These are phyloP conservation scores for Phaeoacremonium minimum DNA, from an alignment of 2,329 filamentous ascomycete species.

Conservation along the genomic window DNA sequence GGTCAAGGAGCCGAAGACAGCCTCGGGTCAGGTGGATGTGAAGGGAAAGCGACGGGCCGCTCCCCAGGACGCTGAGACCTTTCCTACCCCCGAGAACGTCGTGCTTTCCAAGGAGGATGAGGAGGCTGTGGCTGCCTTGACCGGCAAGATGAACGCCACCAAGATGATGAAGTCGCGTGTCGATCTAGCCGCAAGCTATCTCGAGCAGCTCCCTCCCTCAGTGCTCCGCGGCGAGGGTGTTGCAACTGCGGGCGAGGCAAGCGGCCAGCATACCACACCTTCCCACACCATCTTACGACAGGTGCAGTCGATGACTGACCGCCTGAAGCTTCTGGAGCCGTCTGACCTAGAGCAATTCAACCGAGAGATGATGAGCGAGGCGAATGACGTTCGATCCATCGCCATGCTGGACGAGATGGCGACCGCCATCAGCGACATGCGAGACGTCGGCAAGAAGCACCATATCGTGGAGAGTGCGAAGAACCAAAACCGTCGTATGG, in stretches of 20 bases:
- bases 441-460: conserved; percentile 74
- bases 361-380: conserved; percentile 68
- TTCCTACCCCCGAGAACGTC: conserved; percentile 31
- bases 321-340: conserved; percentile 77
- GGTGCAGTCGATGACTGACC: conserved; percentile 79
- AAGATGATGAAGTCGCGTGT: conserved; percentile 85
- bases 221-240: conserved; percentile 47
- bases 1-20: conserved; percentile 34
- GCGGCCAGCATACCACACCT: conserved; percentile 31
- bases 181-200: conserved; percentile 69
- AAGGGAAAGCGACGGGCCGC: conserved; percentile 36
- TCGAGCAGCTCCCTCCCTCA: conserved; percentile 66
- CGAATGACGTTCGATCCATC: conserved; percentile 79
- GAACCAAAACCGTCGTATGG: conserved; percentile 12
- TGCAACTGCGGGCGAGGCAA: conserved; percentile 19
- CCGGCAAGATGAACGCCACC: conserved; percentile 85
- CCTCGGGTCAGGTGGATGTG: conserved; percentile 27
- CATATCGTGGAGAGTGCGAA: conserved; percentile 46
- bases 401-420: conserved; percentile 72
- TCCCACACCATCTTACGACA: conserved; percentile 78
- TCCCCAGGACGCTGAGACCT: conserved; percentile 16
- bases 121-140: conserved; percentile 63
- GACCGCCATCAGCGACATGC: conserved; percentile 64
- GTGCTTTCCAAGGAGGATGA: conserved; percentile 55
- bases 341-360: conserved; percentile 61